These are phyloP conservation scores for Talaromyces nanjingensis DNA, from an alignment of 495 filamentous ascomycete species.

Conservation along the genomic window DNA sequence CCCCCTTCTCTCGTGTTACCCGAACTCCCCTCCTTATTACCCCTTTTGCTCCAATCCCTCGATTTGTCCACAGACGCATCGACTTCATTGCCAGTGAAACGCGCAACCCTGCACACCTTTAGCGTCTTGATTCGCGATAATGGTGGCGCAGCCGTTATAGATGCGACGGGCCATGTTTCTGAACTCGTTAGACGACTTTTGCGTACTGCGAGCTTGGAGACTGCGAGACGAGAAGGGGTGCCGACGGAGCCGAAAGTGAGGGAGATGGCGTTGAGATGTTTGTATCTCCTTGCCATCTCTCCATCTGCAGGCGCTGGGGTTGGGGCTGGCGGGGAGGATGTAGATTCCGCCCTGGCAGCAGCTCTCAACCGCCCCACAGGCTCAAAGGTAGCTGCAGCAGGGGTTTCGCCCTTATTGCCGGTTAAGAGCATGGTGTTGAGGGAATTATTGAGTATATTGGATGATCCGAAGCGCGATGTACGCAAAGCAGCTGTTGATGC, in stretches of 20 bases:
- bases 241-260: conserved; percentile 34
- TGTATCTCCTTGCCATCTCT: conserved; percentile 42
- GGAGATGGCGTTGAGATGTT: conserved; percentile 46
- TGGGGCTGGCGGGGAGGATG: not conserved
- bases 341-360: not conserved
- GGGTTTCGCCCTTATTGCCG: conserved; percentile 46
- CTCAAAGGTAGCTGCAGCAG: conserved; percentile 16
- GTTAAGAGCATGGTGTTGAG: conserved; percentile 51
- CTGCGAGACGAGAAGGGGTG: not conserved
- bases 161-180: conserved; percentile 52
- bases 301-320: not conserved
- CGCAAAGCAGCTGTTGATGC: conserved; percentile 64
- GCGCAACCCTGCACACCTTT: conserved; percentile 56
- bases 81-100: conserved; percentile 43
- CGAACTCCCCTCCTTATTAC: conserved; percentile 51
- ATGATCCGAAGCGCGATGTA: conserved; percentile 63
- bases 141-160: conserved; percentile 36
- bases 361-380: not conserved
- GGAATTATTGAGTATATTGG: conserved; percentile 45
- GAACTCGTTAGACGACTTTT: conserved; percentile 55
- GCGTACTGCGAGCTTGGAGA: conserved; percentile 27
- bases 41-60: conserved; percentile 65
- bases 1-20: conserved; percentile 53
- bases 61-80: conserved; percentile 43
- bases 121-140: conserved; percentile 52